Conservation (phyloP, 208 protist genomes). For the Acanthamoeba sp. region DNA sequence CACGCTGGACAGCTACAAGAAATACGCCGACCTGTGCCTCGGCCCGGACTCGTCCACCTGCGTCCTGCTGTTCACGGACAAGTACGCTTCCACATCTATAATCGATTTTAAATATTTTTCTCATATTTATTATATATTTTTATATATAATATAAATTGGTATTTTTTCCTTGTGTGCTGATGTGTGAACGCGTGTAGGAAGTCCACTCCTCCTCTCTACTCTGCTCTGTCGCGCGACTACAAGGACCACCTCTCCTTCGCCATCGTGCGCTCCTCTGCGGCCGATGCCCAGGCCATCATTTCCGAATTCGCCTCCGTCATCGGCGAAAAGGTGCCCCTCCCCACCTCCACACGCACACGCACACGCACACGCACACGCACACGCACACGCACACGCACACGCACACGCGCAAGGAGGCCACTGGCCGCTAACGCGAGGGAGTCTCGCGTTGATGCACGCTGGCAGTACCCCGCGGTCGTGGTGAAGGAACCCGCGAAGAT, state of each 20-base stretch:
- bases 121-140: neutral
- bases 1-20: neutral
- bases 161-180: neutral
- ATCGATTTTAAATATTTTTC: neutral
- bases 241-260: constrained; percentile 62
- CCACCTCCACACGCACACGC: neutral
- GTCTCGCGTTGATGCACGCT: no score
- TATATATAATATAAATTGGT: no score
- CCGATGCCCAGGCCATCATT: constrained; percentile 30
- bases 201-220: constrained; percentile 14
- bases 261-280: constrained; percentile 9
- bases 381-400: no score
- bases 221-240: constrained; percentile 44
- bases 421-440: no score
- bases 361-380: no score
- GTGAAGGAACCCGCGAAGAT: constrained; percentile 48
- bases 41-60: neutral
- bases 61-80: constrained; percentile 57
- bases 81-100: constrained; percentile 3
- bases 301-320: neutral
- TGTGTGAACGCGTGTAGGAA: neutral
- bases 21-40: constrained; percentile 27
- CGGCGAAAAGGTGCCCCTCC: neutral
- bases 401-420: neutral
- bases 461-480: constrained; percentile 34